phyloP scores from a whole-genome alignment of 306 rosid species.

The Acacia melanoxylon region DNA sequence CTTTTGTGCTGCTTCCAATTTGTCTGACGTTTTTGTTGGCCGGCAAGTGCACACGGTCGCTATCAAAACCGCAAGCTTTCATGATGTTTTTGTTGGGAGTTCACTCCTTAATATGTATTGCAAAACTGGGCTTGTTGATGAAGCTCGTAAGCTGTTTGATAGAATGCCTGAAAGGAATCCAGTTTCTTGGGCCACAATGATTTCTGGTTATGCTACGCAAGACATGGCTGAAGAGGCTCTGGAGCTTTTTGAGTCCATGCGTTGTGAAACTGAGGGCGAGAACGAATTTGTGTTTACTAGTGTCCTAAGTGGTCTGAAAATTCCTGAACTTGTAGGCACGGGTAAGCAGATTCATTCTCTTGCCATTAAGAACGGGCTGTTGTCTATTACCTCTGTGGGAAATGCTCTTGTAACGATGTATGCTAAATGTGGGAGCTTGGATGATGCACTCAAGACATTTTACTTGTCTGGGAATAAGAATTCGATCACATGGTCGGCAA shows the following conservation, averaged over 20 bases:
- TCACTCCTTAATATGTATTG: constrained; percentile 69
- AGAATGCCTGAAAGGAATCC: constrained; percentile 60
- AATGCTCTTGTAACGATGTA: constrained; percentile 87
- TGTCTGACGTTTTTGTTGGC: constrained; percentile 36
- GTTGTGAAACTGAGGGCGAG: constrained; percentile 31
- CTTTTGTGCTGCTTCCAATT: constrained; percentile 54
- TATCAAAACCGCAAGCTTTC: constrained; percentile 45
- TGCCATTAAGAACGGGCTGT: constrained; percentile 58
- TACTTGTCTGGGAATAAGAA: constrained; percentile 55
- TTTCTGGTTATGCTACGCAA: constrained; percentile 67
- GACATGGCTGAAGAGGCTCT: constrained; percentile 53
- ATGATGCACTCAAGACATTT: constrained; percentile 69
- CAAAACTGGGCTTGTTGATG: constrained; percentile 47
- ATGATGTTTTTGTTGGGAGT: constrained; percentile 77
- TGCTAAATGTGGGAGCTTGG: constrained; percentile 74
- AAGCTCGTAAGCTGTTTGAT: constrained; percentile 79
- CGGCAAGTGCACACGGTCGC: constrained; percentile 58
- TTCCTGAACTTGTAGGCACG: constrained; percentile 33
- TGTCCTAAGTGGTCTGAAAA: constrained; percentile 61
- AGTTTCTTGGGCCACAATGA: constrained; percentile 84
- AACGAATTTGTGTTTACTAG: constrained; percentile 64
- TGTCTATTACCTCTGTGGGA: constrained; percentile 56
- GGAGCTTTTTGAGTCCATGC: constrained; percentile 49
- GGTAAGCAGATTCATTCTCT: constrained; percentile 82
- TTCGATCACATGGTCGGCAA: constrained; percentile 89